phyloP scores from a whole-genome alignment of 2,329 filamentous ascomycete species.

The Nemania sp. region DNA sequence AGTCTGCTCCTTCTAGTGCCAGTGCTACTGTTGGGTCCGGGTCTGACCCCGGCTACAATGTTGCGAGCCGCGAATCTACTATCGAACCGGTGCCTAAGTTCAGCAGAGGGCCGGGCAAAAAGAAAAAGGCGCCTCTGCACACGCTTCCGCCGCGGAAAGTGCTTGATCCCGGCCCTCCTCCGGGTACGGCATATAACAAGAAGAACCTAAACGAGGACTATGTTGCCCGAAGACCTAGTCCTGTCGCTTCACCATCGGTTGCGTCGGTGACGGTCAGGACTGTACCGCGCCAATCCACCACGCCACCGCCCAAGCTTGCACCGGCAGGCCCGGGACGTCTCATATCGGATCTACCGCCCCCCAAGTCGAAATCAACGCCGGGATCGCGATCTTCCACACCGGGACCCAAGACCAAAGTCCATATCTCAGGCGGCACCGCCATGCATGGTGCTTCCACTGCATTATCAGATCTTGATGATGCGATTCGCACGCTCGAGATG shows the following conservation, averaged over 20 bases:
- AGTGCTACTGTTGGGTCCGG: not conserved
- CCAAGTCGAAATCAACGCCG: slow-evolving; percentile 59
- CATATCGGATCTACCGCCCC: slow-evolving; percentile 74
- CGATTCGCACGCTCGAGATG: slow-evolving; percentile 88
- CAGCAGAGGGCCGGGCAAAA: slow-evolving; percentile 54
- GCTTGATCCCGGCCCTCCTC: slow-evolving; percentile 64
- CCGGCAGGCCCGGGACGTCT: slow-evolving; percentile 76
- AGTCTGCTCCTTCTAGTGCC: slow-evolving; percentile 26
- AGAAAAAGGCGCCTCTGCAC: slow-evolving; percentile 64
- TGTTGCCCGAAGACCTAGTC: slow-evolving; percentile 56
- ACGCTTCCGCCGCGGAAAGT: slow-evolving; percentile 65
- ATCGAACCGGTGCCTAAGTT: slow-evolving; percentile 53
- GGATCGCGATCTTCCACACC: slow-evolving; percentile 56
- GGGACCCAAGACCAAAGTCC: slow-evolving; percentile 66
- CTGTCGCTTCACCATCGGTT: slow-evolving; percentile 41
- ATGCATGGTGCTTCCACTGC: slow-evolving; percentile 82
- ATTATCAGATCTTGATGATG: slow-evolving; percentile 72
- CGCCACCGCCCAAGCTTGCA: slow-evolving; percentile 54
- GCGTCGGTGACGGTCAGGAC: slow-evolving; percentile 47
- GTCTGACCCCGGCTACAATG: slow-evolving; percentile 17
- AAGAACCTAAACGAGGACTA: slow-evolving; percentile 72
- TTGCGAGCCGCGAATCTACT: slow-evolving; percentile 24
- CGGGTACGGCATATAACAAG: slow-evolving; percentile 75
- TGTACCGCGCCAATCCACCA: slow-evolving; percentile 55
- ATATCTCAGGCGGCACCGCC: slow-evolving; percentile 74